These are phyloP conservation scores for Pelargonium cotyledonis DNA, from an alignment of 441 rosid species.

Conservation along the genomic window DNA sequence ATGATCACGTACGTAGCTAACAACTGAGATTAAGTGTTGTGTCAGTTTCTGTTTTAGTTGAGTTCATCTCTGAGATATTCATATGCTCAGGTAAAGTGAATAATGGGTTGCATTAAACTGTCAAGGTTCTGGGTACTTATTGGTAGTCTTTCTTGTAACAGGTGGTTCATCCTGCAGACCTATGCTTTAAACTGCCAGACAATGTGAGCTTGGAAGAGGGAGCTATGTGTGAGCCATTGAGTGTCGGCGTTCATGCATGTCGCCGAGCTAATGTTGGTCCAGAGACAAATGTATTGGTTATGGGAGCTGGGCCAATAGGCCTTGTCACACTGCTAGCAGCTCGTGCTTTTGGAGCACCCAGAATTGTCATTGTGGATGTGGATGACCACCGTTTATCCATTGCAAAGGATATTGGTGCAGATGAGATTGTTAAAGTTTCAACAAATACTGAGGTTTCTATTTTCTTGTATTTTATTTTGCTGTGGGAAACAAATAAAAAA, in stretches of 20 bases:
- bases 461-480: not conserved
- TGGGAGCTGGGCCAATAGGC: constrained; percentile 97
- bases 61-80: not conserved
- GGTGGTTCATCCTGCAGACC: constrained; percentile 89
- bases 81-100: not conserved
- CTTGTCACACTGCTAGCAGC: constrained; percentile 79
- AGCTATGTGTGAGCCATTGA: constrained; percentile 89
- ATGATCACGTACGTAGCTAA: too few relatives aligned
- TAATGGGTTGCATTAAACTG: not conserved
- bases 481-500: too few relatives aligned
- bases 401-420: constrained; percentile 75
- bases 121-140: constrained; percentile 9
- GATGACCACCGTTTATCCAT: constrained; percentile 69
- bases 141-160: constrained; percentile 18
- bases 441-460: constrained; percentile 43
- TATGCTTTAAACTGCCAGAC: constrained; percentile 81
- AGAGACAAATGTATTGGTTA: constrained; percentile 60
- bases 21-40: too few relatives aligned
- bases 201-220: constrained; percentile 90
- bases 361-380: constrained; percentile 65
- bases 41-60: not conserved
- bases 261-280: constrained; percentile 72
- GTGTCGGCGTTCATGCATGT: constrained; percentile 92
- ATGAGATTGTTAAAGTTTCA: constrained; percentile 58
- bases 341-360: constrained; percentile 87